Evolutionary conservation across 2,329 filamentous ascomycete genomes (phyloP), one percentile per base, ranked within the genome.

Genomic region (Arthrobotrys musiformis): DNA sequence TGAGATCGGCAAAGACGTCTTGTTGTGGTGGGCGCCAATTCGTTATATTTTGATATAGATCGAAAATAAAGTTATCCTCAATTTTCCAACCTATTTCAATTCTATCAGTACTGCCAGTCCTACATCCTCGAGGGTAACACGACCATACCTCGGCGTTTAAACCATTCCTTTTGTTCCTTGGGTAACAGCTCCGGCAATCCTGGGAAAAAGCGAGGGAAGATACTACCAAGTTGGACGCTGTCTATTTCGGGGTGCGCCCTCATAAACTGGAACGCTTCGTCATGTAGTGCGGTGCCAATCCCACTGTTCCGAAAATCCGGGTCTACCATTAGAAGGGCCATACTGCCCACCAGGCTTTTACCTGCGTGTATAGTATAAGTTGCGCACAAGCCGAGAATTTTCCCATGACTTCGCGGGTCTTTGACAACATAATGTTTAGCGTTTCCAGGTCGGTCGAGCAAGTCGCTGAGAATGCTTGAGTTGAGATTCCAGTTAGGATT

Each of bases 191-290:
- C 79, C 5, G 81, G 81, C 17, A 82, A 67, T 1, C 81, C 81
- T n/a, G 81, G 81, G 52, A 81, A 82, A 19, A 82, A 70, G 17
- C 81, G 80, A 15, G 81, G 81, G 48, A 82, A 82, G 56, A 81
- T 81, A 60, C 79, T 80, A 17, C 81, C 81, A 24, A 82, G 79
- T 40, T 81, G 80, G n/a, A 81, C 62, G 30, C 79, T 80, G 33
- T 78, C 76, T 37, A 82, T 79, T 2, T 79, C 78, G 40, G 79
- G 79, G 22, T 73, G 77, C 9, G 79, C 76, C 26, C 77, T 79
- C 74, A 82, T 78, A 64, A 80, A 77, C 15, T 80, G 78, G 37
- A 81, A 78, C 35, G 81, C 80, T n/a, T 81, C 79, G 19, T 81
- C 80, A 24, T 81, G 80, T 13, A 82, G 78, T 15, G 80, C 80